Evolutionary conservation across 306 rosid genomes (phyloP).

Genomic region (Rosa multiflora): DNA sequence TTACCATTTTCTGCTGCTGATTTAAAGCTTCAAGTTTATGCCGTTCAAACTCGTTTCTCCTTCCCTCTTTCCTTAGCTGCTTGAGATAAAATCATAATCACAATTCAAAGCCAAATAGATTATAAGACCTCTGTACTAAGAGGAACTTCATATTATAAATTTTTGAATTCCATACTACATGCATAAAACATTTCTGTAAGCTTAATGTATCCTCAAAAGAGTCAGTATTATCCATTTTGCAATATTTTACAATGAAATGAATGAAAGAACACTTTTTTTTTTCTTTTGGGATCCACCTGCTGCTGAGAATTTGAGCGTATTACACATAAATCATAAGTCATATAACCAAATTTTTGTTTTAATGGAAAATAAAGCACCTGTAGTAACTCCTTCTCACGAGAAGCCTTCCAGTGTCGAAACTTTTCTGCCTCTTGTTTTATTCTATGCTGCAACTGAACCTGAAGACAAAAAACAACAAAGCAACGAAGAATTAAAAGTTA

Average conservation of each 20-base stretch:
- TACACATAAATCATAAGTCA: background rate
- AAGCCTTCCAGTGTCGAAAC: constrained; percentile 80
- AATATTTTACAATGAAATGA: background rate
- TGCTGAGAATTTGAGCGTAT: background rate
- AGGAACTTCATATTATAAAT: background rate
- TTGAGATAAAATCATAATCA: constrained; percentile 14
- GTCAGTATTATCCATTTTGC: background rate
- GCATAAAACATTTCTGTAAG: constrained; percentile 2
- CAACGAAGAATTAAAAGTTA: constrained; percentile 19
- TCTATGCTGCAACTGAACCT: constrained; percentile 83
- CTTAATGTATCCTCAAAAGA: background rate
- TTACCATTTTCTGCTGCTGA: constrained; percentile 76
- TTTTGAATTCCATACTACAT: background rate
- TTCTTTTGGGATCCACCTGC: background rate
- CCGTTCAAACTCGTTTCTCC: constrained; percentile 73
- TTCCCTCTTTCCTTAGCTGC: constrained; percentile 84
- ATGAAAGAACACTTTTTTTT: background rate
- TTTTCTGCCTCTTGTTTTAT: constrained; percentile 82
- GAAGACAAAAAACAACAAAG: constrained; percentile 17
- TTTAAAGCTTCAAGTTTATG: constrained; percentile 81
- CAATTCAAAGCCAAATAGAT: background rate
- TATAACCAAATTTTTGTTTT: background rate
- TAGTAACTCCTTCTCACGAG: constrained; percentile 76
- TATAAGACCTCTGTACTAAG: background rate
- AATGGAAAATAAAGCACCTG: constrained; percentile 51